A percentile compares a stretch with the other conserved stretches of the same genome.
phyloP scores from a whole-genome alignment of 352 stramenopile genomes.

The Phytophthora crassamura region DNA sequence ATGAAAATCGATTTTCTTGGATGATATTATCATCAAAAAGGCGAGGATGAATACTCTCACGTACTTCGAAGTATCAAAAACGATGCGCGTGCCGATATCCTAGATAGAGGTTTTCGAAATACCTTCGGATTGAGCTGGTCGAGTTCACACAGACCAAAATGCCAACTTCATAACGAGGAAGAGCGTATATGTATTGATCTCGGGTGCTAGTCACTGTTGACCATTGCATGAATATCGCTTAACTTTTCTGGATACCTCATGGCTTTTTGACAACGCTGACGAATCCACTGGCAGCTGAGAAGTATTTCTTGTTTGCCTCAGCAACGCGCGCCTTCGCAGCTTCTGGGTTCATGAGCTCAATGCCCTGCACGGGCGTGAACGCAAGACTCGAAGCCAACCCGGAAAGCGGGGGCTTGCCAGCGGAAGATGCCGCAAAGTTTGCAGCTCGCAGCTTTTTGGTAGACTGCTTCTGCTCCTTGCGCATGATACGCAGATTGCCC shows the following conservation, averaged over 20 bases:
- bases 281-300: constrained; percentile 95
- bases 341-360: constrained; percentile 98
- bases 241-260: constrained; percentile 14
- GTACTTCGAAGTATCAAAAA: not conserved
- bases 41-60: too few species aligned
- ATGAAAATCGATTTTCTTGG: too few species aligned
- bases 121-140: too few species aligned
- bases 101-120: too few species aligned
- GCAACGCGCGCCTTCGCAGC: constrained; percentile 91
- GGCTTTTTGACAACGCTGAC: constrained; percentile 92
- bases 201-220: not conserved
- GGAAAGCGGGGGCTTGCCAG: constrained; percentile 66
- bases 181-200: too few species aligned
- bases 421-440: constrained; percentile 71
- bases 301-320: constrained; percentile 98
- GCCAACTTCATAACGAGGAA: too few species aligned
- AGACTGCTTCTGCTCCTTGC: constrained; percentile 92
- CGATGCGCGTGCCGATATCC: not conserved
- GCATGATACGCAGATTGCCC: constrained; percentile 85
- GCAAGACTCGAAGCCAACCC: constrained; percentile 96
- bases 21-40: too few species aligned
- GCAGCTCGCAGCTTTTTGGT: constrained; percentile 94
- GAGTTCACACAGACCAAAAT: too few species aligned
- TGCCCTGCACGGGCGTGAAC: constrained; percentile 96
- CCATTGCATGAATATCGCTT: too few species aligned